Conservation (phyloP, 169 alveolate genomes). For the Cryptosporidium viatorum region DNA sequence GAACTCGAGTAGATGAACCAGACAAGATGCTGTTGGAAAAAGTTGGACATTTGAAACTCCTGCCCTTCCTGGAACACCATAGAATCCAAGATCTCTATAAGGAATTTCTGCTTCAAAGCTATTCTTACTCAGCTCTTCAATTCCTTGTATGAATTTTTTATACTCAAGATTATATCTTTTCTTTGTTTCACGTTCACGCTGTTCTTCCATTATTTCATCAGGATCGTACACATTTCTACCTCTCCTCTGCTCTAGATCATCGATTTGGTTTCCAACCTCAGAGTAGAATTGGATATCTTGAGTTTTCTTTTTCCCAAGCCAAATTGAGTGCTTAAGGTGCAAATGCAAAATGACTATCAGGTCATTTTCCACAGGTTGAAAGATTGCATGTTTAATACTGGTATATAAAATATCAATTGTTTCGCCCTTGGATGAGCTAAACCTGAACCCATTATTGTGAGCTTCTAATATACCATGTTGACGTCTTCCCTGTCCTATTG, state of each 20-base stretch:
- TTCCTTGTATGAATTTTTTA: conserved; percentile 86
- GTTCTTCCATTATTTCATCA: conserved; percentile 96
- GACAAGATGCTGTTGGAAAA: conserved; percentile 94
- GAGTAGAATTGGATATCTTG: conserved; percentile 95
- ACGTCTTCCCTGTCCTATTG: conserved; percentile 79
- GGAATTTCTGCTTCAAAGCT: conserved; percentile 39
- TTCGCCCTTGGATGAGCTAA: conserved; percentile 85
- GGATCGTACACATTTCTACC: conserved; percentile 91
- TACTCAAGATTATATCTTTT: conserved; percentile 91
- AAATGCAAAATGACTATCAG: conserved; percentile 95
- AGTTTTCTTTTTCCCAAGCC: conserved; percentile 95
- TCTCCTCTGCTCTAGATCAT: conserved; percentile 94
- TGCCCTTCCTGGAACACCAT: conserved; percentile 94
- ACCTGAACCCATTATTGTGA: conserved; percentile 95
- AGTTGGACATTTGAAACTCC: conserved; percentile 90
- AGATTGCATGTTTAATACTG: conserved; percentile 94
- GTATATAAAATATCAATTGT: conserved; percentile 92
- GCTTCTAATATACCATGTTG: conserved; percentile 93
- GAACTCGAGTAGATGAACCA: conserved; percentile 93
- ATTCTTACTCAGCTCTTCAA: conserved; percentile 63
- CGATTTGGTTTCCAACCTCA: conserved; percentile 96
- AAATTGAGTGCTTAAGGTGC: conserved; percentile 92
- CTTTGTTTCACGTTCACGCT: conserved; percentile 94
- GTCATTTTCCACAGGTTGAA: conserved; percentile 97
- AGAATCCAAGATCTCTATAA: conserved; percentile 90